These are phyloP conservation scores for Nectriaceae sp. DNA, from an alignment of 2,329 filamentous ascomycete genomes.

Conservation along the genomic window DNA sequence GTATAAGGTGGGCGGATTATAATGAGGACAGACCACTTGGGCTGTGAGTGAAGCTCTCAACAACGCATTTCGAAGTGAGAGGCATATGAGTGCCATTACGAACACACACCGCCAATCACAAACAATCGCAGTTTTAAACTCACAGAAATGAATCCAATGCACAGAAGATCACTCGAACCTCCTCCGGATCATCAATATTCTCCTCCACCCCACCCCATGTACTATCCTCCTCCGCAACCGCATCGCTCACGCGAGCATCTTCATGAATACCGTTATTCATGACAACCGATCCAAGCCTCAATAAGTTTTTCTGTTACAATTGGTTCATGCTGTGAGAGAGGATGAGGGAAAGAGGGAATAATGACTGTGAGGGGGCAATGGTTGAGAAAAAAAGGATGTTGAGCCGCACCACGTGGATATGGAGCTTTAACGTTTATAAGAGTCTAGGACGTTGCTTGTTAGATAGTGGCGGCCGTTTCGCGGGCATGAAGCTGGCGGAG, in stretches of 20 bases:
- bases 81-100: too few species aligned
- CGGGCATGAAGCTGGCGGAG: background rate
- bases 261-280: constrained; percentile 19
- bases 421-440: too few species aligned
- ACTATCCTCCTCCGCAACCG: constrained; percentile 35
- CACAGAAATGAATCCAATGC: constrained; percentile 80
- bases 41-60: too few species aligned
- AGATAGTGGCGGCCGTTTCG: background rate
- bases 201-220: constrained; percentile 65
- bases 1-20: too few species aligned
- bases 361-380: background rate
- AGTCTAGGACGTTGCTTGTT: too few species aligned
- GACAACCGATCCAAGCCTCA: constrained; percentile 7
- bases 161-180: constrained; percentile 76
- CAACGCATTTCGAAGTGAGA: too few species aligned
- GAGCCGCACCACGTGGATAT: constrained; percentile 2
- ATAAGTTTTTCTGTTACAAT: constrained; percentile 7
- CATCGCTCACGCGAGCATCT: constrained; percentile 10
- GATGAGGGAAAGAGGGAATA: background rate
- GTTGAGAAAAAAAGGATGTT: background rate
- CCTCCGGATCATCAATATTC: constrained; percentile 73
- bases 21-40: too few species aligned
- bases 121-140: constrained; percentile 14
- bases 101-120: background rate
- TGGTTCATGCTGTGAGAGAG: constrained; percentile 13